A percentile compares a stretch with the other conserved stretches of the same genome.
Evolutionary conservation across 495 filamentous ascomycete genomes (phyloP).

Genomic region (Jackrogersella multiformis): DNA sequence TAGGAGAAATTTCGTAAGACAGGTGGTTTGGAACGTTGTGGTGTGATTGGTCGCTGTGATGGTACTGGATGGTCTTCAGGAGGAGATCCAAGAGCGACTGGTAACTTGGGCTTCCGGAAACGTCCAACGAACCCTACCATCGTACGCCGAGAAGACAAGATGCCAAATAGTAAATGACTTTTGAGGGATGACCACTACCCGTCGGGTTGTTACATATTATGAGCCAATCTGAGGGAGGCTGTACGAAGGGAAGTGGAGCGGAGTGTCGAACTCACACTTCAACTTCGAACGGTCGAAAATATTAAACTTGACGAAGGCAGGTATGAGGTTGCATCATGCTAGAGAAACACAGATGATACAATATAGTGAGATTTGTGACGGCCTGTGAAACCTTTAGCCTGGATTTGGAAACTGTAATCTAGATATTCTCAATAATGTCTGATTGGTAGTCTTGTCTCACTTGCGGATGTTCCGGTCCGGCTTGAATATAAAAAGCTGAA

Average conservation of each 20-base stretch:
- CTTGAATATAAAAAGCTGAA: too few species aligned
- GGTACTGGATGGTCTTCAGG: conserved; percentile 17
- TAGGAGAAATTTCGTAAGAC: conserved; percentile 48
- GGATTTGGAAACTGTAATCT: neutral
- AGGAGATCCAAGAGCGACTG: conserved; percentile 27
- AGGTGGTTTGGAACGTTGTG: conserved; percentile 25
- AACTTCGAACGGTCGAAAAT: neutral
- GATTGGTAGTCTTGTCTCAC: neutral
- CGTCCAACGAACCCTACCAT: conserved; percentile 46
- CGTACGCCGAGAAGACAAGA: conserved; percentile 18
- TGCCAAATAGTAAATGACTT: neutral
- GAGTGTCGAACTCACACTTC: neutral
- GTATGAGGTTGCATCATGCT: neutral
- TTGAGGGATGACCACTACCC: neutral
- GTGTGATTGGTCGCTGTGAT: conserved; percentile 9
- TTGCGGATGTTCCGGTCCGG: neutral
- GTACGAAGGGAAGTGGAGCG: too few species aligned
- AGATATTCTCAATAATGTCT: neutral
- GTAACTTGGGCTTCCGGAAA: conserved; percentile 42
- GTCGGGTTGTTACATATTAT: neutral
- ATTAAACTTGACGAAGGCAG: neutral
- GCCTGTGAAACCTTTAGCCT: neutral
- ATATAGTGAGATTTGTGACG: neutral
- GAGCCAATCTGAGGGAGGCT: neutral
- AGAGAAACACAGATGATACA: neutral